A percentile compares a stretch with the other conserved stretches of the same genome.
phyloP scores from a whole-genome alignment of 768 basidiomycete genomes.

The Hericium coralloides region DNA sequence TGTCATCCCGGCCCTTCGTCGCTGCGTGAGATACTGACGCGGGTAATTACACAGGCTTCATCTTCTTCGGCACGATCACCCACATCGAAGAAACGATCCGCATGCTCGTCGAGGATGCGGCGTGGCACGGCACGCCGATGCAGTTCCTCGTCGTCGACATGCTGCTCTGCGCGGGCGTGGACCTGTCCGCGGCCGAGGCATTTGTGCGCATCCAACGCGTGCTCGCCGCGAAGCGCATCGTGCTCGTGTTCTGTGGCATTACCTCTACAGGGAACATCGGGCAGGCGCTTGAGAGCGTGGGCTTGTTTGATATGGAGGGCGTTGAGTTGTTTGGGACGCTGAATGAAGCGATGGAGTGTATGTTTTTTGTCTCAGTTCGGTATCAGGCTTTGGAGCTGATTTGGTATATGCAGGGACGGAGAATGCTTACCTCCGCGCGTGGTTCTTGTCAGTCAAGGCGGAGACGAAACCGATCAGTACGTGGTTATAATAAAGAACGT shows the following conservation, averaged over 20 bases:
- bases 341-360: slow-evolving; percentile 91
- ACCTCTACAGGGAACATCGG: slow-evolving; percentile 53
- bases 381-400: not conserved
- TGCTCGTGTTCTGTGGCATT: slow-evolving; percentile 85
- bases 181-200: slow-evolving; percentile 92
- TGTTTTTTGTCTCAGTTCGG: slow-evolving; percentile 21
- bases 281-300: slow-evolving; percentile 68
- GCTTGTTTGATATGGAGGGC: slow-evolving; percentile 62
- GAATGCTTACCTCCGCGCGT: slow-evolving; percentile 81
- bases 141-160: slow-evolving; percentile 89
- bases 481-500: slow-evolving; percentile 20
- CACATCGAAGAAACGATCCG: slow-evolving; percentile 85
- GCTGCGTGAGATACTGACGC: not conserved
- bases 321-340: slow-evolving; percentile 79
- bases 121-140: slow-evolving; percentile 69
- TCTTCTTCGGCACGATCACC: slow-evolving; percentile 92
- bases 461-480: slow-evolving; percentile 37
- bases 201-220: slow-evolving; percentile 87
- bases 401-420: slow-evolving; percentile 68
- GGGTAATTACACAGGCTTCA: slow-evolving; percentile 45
- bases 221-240: slow-evolving; percentile 63
- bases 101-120: slow-evolving; percentile 56
- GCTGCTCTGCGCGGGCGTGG: slow-evolving; percentile 78
- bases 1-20: not conserved
- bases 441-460: slow-evolving; percentile 60